Conservation (phyloP, 164 flowering plant species). For the Piper betle region DNA sequence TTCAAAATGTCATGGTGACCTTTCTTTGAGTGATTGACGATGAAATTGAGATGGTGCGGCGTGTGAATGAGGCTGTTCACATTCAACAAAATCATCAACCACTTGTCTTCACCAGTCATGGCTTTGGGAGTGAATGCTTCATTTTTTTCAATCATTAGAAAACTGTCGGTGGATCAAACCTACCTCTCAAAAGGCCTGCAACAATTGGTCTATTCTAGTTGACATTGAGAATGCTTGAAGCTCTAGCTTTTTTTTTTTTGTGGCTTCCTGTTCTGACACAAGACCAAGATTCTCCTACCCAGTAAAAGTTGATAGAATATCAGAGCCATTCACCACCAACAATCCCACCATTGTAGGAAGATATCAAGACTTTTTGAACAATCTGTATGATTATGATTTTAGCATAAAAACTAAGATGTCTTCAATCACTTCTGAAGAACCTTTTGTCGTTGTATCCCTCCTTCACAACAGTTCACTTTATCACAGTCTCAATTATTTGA, state of each 20-base stretch:
- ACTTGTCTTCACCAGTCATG: background rate
- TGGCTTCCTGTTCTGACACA: slow-evolving; percentile 1
- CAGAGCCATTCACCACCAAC: background rate
- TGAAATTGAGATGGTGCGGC: too few relatives aligned
- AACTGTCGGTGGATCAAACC: background rate
- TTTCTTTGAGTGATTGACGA: too few relatives aligned
- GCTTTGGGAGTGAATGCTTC: background rate
- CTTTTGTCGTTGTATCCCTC: background rate
- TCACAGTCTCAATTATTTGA: too few relatives aligned
- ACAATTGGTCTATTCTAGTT: background rate
- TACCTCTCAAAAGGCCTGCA: slow-evolving; percentile 1
- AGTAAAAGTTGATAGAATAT: background rate
- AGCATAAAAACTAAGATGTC: background rate
- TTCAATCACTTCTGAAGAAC: too few relatives aligned
- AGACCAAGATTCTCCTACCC: slow-evolving; percentile 1
- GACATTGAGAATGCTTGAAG: background rate
- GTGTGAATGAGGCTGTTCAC: too few relatives aligned
- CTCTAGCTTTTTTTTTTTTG: background rate
- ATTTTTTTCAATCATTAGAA: background rate
- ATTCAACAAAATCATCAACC: too few relatives aligned
- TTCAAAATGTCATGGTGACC: too few relatives aligned
- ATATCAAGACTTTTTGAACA: background rate
- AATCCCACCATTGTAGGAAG: background rate
- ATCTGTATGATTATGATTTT: background rate
- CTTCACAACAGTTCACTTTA: background rate